These are phyloP conservation scores for Miscanthus lutarioriparius DNA, from an alignment of 176 grass and related monocot species.

Conservation along the genomic window DNA sequence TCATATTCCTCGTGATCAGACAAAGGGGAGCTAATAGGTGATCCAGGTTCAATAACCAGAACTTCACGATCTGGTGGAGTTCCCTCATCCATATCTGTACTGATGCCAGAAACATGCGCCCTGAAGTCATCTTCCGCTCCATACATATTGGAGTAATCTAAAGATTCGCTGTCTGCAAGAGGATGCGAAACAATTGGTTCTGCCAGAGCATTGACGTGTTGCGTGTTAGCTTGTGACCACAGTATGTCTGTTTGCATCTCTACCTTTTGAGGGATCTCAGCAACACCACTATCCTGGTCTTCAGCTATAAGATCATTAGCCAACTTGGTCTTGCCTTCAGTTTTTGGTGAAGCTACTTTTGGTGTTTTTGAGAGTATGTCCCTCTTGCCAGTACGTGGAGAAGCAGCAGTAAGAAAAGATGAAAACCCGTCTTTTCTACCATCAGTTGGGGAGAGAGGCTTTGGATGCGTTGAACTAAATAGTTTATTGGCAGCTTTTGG, in stretches of 20 bases:
- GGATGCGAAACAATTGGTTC: slow-evolving; percentile 29
- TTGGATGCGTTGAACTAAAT: slow-evolving; percentile 37
- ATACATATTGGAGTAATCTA: slow-evolving; percentile 42
- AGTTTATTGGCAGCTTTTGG: slow-evolving; percentile 30
- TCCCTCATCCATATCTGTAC: slow-evolving; percentile 37
- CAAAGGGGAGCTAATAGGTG: slow-evolving; percentile 9
- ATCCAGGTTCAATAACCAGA: slow-evolving; percentile 17
- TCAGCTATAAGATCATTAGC: slow-evolving; percentile 40
- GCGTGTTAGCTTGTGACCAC: slow-evolving; percentile 24
- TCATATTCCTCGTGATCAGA: slow-evolving; percentile 12
- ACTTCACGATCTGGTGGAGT: slow-evolving; percentile 20
- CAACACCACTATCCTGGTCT: slow-evolving; percentile 20
- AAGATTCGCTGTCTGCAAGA: not conserved
- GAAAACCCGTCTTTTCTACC: slow-evolving; percentile 25
- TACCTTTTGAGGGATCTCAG: not conserved
- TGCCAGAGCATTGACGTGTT: slow-evolving; percentile 21
- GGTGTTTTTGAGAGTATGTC: slow-evolving; percentile 28
- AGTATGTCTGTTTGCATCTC: slow-evolving; percentile 8
- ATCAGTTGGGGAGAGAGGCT: slow-evolving; percentile 29
- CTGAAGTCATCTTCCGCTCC: slow-evolving; percentile 32
- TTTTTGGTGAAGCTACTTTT: slow-evolving; percentile 38
- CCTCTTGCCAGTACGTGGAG: slow-evolving; percentile 35
- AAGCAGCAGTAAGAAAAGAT: slow-evolving; percentile 6
- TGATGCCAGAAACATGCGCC: slow-evolving; percentile 27
- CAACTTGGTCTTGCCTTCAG: slow-evolving; percentile 17